Percentiles rank a stretch among this genome's conserved stretches.
Conservation (phyloP, 2,329 filamentous ascomycete species). For the Scedosporium dehoogii region DNA sequence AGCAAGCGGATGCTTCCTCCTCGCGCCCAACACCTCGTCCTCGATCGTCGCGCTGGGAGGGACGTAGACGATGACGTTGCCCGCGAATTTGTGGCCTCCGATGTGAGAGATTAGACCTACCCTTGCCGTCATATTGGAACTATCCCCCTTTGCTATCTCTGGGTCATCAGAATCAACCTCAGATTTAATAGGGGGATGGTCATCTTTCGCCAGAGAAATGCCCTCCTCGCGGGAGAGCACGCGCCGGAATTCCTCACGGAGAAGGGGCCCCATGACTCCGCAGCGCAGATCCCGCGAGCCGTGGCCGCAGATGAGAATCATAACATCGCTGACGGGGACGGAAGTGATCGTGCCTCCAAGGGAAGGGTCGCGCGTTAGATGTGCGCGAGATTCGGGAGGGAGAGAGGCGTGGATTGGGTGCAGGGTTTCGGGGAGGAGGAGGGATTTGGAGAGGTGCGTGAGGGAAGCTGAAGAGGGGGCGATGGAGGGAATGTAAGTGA, state of each 20-base stretch:
- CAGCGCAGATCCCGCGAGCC: conserved; percentile 73
- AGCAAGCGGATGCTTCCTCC: conserved; percentile 45
- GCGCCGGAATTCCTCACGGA: conserved; percentile 58
- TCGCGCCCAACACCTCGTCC: conserved; percentile 20
- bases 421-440: conserved; percentile 52
- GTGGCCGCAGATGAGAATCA: conserved; percentile 86
- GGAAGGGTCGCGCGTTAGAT: conserved; percentile 32
- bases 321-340: conserved; percentile 53
- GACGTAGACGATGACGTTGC: conserved; percentile 74
- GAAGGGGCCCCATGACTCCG: conserved; percentile 65
- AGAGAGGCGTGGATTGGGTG: conserved; percentile 50
- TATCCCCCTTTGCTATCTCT: conserved; percentile 5
- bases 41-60: conserved; percentile 36
- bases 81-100: conserved; percentile 77
- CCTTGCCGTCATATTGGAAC: conserved; percentile 32
- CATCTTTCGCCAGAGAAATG: conserved; percentile 21
- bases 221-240: conserved; percentile 28
- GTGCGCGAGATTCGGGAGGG: conserved; percentile 46
- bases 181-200: too few relatives aligned
- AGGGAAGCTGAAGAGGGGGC: conserved; percentile 49
- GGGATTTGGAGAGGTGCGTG: conserved; percentile 52
- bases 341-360: conserved; percentile 19
- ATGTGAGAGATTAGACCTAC: conserved; percentile 70
- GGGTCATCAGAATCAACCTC: too few relatives aligned
- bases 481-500: conserved; percentile 68